phyloP scores from a whole-genome alignment of 129 eudicot genomes.

The Arctium minus region DNA sequence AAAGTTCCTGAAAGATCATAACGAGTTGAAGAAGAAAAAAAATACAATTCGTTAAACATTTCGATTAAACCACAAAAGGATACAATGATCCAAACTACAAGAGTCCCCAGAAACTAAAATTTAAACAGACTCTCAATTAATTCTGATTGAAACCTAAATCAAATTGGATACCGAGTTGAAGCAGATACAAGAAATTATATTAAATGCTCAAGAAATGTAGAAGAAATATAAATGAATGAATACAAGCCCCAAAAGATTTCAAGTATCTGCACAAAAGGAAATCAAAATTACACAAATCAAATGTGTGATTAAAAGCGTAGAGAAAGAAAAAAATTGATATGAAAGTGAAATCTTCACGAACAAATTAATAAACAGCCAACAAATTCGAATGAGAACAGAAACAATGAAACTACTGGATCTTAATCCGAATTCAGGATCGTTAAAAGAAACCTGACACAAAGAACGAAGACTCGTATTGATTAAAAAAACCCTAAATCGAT shows the following conservation, averaged over 20 bases:
- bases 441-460: not conserved
- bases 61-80: not conserved
- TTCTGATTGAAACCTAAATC: not conserved
- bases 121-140: not conserved
- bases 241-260: not conserved
- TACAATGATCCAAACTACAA: not conserved
- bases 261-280: not conserved
- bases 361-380: not conserved
- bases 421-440: not conserved
- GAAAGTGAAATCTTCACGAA: not conserved
- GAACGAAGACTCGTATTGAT: not conserved
- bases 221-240: not conserved
- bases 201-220: not conserved
- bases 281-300: not conserved
- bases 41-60: not conserved
- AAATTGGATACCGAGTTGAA: not conserved
- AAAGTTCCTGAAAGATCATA: conserved; percentile 8
- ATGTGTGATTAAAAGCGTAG: not conserved
- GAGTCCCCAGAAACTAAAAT: not conserved
- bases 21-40: not conserved
- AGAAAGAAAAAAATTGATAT: not conserved
- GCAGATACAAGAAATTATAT: not conserved
- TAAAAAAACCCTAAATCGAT: not conserved
- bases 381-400: not conserved
- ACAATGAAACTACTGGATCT: not conserved